Base-by-base conservation (phyloP, 768 basidiomycete genomes). In the Gyrodon lividus region DNA sequence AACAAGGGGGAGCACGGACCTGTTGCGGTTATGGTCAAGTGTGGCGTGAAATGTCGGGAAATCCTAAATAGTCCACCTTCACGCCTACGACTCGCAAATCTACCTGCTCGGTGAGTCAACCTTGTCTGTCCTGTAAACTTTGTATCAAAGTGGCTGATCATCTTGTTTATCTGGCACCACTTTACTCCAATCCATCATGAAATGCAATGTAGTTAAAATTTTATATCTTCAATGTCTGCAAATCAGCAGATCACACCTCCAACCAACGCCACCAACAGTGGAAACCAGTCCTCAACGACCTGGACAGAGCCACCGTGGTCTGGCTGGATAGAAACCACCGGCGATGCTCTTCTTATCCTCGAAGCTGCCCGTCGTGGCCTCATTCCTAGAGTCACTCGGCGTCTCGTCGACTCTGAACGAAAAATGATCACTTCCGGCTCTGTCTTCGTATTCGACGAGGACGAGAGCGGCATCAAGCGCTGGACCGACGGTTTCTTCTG, bases 401-500 rank as follows among this genome's bases (percentile, higher is more conserved):
- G 95, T 35, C 82, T 98, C 45, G 90, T 93, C 55, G 95, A 97
- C 66, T 80, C 89, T 28, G 95, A 98, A 69, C 82, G 92, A 51
- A 87, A 84, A 63, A 91, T 96, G 86, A 94, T 98, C 67, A 86
- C 86, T 16, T 89, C 87, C 6, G 95, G 95, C 50, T 89, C 89
- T 6, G 92, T 98, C 10, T 98, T 98, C 62, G 95, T 97, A 58
- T 98, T 97, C 64, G 92, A 98, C 69, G 95, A 97, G 74, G 88
- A 92, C 62, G 93, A 96, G 72, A 92, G 90, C 63, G 93, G 94
- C 23, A 98, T 98, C 74, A 96, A 95, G 74, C 81, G 95, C 39
- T 97, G 94, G 91, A 98, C 95, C 2, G 95, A 98, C 71, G 93
- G 94, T n/a, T 86, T 90, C 66, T 88, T 89, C 66, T 97, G 95